Evolutionary conservation across 2,329 filamentous ascomycete species (phyloP), one percentile per base, ranked within the genome.

Genomic region (Eutypa lata): DNA sequence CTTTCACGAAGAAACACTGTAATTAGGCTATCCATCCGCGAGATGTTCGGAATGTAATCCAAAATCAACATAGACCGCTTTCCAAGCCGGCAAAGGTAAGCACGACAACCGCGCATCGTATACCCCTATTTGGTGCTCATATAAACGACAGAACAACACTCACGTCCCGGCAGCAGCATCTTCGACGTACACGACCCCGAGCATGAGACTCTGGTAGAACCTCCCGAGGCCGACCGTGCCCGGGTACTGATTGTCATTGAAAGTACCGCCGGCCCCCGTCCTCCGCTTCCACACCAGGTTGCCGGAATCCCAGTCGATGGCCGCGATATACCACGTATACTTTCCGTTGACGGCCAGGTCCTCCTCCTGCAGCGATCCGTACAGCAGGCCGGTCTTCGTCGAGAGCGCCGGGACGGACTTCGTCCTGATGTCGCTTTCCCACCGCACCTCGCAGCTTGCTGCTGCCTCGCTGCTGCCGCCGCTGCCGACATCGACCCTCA

Each of bases 301-400:
- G 35, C 48, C 48, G 10, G 48, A 24, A 5, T 33, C 24, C 48
- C 38, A 50, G 40, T 38, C 33, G 24, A 50, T 14, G 11, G 48
- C 48, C 21, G 18, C 19, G 22, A 50, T 11, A 33, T 43, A 50
- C 48, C 48, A 50, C 8, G n/a, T 18, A 24, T 50, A 50, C 5
- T 2, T 2, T n/a, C 48, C 48, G 11, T 50, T 22, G 35, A 18
- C 19, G 48, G 48, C 48, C 22, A 50, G 37, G 16, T 16, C 48
- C n/a, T 22, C 21, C 16, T 50, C 48, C 38, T 50, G 48, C 14
- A 38, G 19, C 19, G 42, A 50, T 7, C 21, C 48, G 40, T 50
- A 50, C 13, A 50, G 35, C 35, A 50, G n/a, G n/a, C 48, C 48
- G 18, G 48, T 50, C 26, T 18, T 28, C 14, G 48, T 50, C 26